These are phyloP conservation scores for Sarcocystis neurona DNA, from an alignment of 169 alveolate genomes.

Conservation along the genomic window DNA sequence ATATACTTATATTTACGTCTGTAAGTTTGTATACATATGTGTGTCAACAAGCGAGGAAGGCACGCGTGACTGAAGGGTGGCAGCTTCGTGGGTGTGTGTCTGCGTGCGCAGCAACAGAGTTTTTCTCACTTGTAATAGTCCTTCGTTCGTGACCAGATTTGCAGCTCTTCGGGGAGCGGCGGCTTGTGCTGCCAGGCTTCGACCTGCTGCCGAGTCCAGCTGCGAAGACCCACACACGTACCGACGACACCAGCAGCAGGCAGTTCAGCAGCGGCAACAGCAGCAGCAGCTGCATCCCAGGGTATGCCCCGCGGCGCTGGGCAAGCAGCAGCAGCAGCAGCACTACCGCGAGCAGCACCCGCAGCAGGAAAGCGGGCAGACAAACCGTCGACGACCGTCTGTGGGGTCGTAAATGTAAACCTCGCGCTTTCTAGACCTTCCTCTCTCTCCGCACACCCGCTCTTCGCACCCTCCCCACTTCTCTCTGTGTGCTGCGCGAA, in stretches of 20 bases:
- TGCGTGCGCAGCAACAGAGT: constrained; percentile 13
- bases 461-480: too few relatives aligned
- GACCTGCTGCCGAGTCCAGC: constrained; percentile 34
- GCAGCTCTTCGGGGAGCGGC: constrained; percentile 59
- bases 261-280: constrained; percentile 41
- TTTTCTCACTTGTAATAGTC: constrained; percentile 31
- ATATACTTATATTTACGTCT: too few relatives aligned
- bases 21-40: too few relatives aligned
- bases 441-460: too few relatives aligned
- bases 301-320: not conserved
- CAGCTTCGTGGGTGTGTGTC: constrained; percentile 16
- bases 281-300: constrained; percentile 4
- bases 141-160: constrained; percentile 48
- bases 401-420: too few relatives aligned
- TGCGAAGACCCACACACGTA: too few relatives aligned
- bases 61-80: not conserved
- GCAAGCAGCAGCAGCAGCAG: not conserved
- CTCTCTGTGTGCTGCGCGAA: too few relatives aligned
- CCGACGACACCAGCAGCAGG: constrained; percentile 48
- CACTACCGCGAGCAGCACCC: not conserved
- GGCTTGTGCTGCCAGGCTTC: constrained; percentile 43
- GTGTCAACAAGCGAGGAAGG: not conserved
- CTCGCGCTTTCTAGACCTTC: too few relatives aligned
- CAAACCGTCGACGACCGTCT: too few relatives aligned
- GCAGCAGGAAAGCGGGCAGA: not conserved